Base-by-base conservation (phyloP, 139 green algal species). In the Picocystis salinarum region DNA sequence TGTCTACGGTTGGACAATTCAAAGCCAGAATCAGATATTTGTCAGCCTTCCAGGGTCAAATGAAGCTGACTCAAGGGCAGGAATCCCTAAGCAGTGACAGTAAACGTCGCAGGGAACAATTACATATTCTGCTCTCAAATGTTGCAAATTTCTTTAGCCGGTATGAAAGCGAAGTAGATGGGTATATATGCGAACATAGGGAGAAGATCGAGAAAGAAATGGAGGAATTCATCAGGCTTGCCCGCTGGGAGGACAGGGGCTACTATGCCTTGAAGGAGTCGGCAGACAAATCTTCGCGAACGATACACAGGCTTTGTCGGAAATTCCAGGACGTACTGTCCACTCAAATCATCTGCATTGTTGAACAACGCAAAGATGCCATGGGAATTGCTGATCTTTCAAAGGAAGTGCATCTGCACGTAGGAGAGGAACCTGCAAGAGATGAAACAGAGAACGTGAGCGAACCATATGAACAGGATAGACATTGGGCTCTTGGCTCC, bases 211-310 rank as follows among this genome's bases (percentile, higher is more conserved):
- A 83, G 39, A 84, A 91, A 53, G 74, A 91, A 37, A 66, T 97
- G 26, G 53, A 71, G 31, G 85, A 94, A 59, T 93, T 94, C 72
- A 80, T 93, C 20, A 46, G 59, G 37, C 69, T 98, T 39, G 74
- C 83, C n/a, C 85, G 82, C 53, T 98, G 88, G 88, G 88, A 98
- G 56, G 83, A 98, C 65, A 63, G 80, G 6, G 81, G 82, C 26
- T 91, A 85, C 64, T 91, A 94, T 52, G 69, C 77, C 1, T 63
- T 93, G 67, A 64, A 64, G 33, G 45, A 51, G 2, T 69, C 58
- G 29, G 48, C 40, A 22, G 42, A 31, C 28, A 7, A 28, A 22
- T 42, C 36, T 22, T 9, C 25, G 36, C 25, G 5, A 68, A 67
- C 40, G 53, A 58, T 19, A 30, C n/a, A n/a, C n/a, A n/a, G n/a